Conservation (phyloP, 176 grass and related monocot species). For the Echinochloa phyllopogon region DNA sequence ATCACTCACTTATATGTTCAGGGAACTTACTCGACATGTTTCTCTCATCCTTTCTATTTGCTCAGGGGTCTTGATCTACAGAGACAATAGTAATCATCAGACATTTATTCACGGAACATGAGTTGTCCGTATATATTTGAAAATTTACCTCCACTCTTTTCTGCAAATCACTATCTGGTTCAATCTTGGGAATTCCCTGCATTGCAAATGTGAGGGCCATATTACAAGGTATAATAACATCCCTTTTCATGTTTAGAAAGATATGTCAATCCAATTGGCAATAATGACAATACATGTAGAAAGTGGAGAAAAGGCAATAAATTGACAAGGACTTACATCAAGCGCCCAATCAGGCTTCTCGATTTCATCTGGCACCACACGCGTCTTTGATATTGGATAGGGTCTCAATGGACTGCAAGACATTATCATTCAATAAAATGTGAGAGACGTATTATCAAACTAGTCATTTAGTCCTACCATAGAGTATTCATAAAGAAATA, state of each 20-base stretch:
- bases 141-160: conserved; percentile 87
- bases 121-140: conserved; percentile 1
- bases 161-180: conserved; percentile 90
- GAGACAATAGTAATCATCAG: conserved; percentile 41
- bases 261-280: conserved; percentile 25
- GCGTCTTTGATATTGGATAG: conserved; percentile 85
- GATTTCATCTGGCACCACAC: conserved; percentile 69
- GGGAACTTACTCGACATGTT: conserved; percentile 85
- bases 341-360: conserved; percentile 93
- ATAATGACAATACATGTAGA: conserved; percentile 1
- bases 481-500: background rate
- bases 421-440: conserved; percentile 18
- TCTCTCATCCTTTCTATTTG: conserved; percentile 97
- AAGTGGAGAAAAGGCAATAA: conserved; percentile 27
- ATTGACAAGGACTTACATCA: conserved; percentile 66
- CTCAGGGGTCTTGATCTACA: conserved; percentile 93
- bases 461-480: background rate
- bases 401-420: conserved; percentile 80
- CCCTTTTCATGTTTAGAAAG: background rate
- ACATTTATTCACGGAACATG: conserved; percentile 18
- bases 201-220: conserved; percentile 32
- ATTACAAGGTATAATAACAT: conserved; percentile 9
- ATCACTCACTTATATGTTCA: background rate
- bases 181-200: conserved; percentile 92
- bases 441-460: conserved; percentile 1